Evolutionary conservation across 495 filamentous ascomycete genomes (phyloP).

Genomic region (Cercophora scortea): DNA sequence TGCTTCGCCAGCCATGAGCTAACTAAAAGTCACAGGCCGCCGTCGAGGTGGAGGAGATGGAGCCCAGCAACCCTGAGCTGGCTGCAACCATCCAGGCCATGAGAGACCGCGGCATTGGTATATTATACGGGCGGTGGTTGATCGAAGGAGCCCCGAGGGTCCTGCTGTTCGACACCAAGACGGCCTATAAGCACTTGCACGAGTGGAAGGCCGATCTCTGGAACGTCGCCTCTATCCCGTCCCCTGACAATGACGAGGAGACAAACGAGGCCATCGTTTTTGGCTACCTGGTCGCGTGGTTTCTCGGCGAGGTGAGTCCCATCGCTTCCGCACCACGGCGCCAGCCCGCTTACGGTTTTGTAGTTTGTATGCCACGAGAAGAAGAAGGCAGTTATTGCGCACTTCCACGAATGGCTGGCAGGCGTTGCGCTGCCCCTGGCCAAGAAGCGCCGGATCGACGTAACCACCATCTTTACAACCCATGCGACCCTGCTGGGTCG

Average conservation of each 20-base stretch:
- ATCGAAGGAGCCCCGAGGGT: slow-evolving; percentile 95
- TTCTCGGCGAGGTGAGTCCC: slow-evolving; percentile 78
- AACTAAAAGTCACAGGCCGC: slow-evolving; percentile 54
- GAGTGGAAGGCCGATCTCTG: slow-evolving; percentile 98
- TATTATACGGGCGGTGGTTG: slow-evolving; percentile 92
- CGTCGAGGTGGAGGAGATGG: slow-evolving; percentile 90
- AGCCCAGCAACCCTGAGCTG: slow-evolving; percentile 73
- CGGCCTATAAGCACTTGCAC: slow-evolving; percentile 81
- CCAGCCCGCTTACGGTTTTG: slow-evolving; percentile 5
- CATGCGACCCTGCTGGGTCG: slow-evolving; percentile 91
- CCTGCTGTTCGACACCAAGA: slow-evolving; percentile 88
- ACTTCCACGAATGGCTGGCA: slow-evolving; percentile 98
- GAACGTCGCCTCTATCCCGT: slow-evolving; percentile 86
- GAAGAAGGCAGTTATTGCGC: slow-evolving; percentile 82
- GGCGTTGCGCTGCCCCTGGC: slow-evolving; percentile 91
- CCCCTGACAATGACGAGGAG: slow-evolving; percentile 83
- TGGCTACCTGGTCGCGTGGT: slow-evolving; percentile 96
- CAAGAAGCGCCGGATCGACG: slow-evolving; percentile 88
- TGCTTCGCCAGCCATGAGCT: background rate
- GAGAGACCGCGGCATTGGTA: slow-evolving; percentile 81
- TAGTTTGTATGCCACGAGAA: slow-evolving; percentile 92
- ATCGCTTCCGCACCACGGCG: background rate
- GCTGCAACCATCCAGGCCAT: slow-evolving; percentile 79
- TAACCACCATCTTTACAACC: slow-evolving; percentile 98
- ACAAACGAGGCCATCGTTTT: slow-evolving; percentile 98